Base-by-base conservation (phyloP, 306 rosid species). In the Geum urbanum region DNA sequence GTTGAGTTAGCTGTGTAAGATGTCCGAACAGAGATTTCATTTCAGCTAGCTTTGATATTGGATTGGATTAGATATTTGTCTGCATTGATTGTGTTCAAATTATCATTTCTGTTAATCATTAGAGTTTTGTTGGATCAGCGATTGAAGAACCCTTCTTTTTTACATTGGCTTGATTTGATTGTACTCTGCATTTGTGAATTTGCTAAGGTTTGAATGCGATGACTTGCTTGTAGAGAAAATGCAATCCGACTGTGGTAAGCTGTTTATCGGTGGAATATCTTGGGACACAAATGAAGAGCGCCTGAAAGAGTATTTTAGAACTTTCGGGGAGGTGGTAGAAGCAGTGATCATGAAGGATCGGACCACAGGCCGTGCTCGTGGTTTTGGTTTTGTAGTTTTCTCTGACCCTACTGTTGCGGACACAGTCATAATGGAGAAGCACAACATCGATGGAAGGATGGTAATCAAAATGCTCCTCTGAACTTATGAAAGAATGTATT, bases 311-410 rank as follows among this genome's bases (percentile, higher is more conserved):
- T 91, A 94, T 71, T 94, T 94, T 77, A 76, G 91, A 79, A 68
- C 80, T 49, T 94, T 76, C 69, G 99, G 99, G 8, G 99, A 94
- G 77, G 94, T 94, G 75, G 90, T 91, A 67, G 99, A 94, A 79
- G 95, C 97, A 27, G 97, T 94, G 78, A 94, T 94, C 78, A 94
- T 94, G 99, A 94, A 94, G 88, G 99, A 94, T 88, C 97, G 97
- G 80, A 88, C 96, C 49, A 91, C 99, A 2, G 96, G 99, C 66
- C 91, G 99, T 66, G 99, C 96, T 50, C 94, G 99, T 43, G 99
- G 99, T 73, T 94, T 94, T 50, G 99, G 99, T 57, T 94, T 94
- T 69, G 85, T 94, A 69, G 97, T 94, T 77, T 94, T 94, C 70
- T 79, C 90, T 1, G 96, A 94, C 73, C 91, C 97, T 63, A 74